Evolutionary conservation across 2,329 filamentous ascomycete species (phyloP).

Genomic region (Talaromyces sp.): DNA sequence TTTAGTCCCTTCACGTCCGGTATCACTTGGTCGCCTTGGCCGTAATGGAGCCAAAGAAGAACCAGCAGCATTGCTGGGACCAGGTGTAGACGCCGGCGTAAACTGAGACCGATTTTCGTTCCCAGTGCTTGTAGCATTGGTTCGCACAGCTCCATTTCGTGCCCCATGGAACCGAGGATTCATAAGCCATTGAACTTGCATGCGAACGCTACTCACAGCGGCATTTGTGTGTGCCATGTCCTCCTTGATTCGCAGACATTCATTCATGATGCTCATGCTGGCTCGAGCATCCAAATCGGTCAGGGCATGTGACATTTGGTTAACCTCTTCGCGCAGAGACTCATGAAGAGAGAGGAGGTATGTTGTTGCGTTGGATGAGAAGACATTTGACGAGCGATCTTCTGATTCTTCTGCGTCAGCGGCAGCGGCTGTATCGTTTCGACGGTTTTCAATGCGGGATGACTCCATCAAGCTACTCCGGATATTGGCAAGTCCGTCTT

Average conservation of each 20-base stretch:
- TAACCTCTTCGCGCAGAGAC: constrained; percentile 61
- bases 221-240: constrained; percentile 65
- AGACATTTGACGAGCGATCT: constrained; percentile 28
- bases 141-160: constrained; percentile 25
- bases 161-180: constrained; percentile 56
- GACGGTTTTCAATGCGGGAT: constrained; percentile 18
- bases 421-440: background rate
- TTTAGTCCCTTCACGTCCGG: constrained; percentile 41
- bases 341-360: constrained; percentile 65
- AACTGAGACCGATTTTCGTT: constrained; percentile 20
- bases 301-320: constrained; percentile 57
- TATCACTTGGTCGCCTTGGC: constrained; percentile 42
- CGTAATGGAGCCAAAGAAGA: constrained; percentile 29
- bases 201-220: constrained; percentile 59
- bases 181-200: constrained; percentile 66
- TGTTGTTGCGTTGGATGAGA: constrained; percentile 50
- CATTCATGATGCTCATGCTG: constrained; percentile 65
- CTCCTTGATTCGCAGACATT: constrained; percentile 63
- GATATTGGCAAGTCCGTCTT: constrained; percentile 49
- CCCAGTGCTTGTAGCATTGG: constrained; percentile 18
- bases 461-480: constrained; percentile 41
- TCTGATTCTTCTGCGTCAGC: constrained; percentile 16
- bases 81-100: constrained; percentile 25
- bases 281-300: constrained; percentile 63
- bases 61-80: constrained; percentile 28